Percentiles rank a stretch among this genome's conserved stretches.
Evolutionary conservation across 192 early-diverging fungal species (phyloP).

Genomic region (Chytriomyces hyalinus): DNA sequence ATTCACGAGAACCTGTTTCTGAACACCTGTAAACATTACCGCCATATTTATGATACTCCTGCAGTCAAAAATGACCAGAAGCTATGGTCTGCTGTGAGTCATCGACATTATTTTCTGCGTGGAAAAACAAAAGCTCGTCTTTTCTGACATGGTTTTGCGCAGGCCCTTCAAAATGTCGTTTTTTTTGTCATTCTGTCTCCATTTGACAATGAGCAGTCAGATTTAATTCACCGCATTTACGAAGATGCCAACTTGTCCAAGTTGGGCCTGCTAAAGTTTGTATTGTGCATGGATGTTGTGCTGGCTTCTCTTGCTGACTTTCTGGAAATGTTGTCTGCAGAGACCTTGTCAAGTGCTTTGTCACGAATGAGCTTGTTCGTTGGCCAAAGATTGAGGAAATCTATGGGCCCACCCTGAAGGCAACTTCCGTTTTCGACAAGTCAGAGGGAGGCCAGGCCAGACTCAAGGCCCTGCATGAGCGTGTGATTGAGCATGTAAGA

Average conservation of each 20-base stretch:
- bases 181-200: constrained; percentile 89
- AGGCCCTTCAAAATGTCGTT: constrained; percentile 80
- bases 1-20: constrained; percentile 90
- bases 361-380: constrained; percentile 89
- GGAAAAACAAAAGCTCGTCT: neutral
- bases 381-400: constrained; percentile 93
- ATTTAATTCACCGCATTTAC: constrained; percentile 86
- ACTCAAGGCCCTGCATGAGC: constrained; percentile 84
- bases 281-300: neutral
- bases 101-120: neutral
- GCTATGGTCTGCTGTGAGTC: constrained; percentile 72
- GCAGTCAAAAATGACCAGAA: constrained; percentile 77
- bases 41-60: constrained; percentile 87
- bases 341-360: constrained; percentile 86
- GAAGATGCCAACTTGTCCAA: constrained; percentile 81
- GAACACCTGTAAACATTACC: constrained; percentile 90
- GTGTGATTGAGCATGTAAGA: constrained; percentile 93
- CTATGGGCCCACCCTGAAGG: constrained; percentile 78
- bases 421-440: constrained; percentile 75
- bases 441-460: constrained; percentile 78
- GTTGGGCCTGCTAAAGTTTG: constrained; percentile 74
- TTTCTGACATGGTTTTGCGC: neutral
- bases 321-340: constrained; percentile 45
- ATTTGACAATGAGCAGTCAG: constrained; percentile 95
- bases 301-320: constrained; percentile 9